A percentile compares a stretch with the other conserved stretches of the same genome.
These are phyloP conservation scores for Spathaspora arborariae DNA, from an alignment of 805 yeast genomes.

Conservation along the genomic window DNA sequence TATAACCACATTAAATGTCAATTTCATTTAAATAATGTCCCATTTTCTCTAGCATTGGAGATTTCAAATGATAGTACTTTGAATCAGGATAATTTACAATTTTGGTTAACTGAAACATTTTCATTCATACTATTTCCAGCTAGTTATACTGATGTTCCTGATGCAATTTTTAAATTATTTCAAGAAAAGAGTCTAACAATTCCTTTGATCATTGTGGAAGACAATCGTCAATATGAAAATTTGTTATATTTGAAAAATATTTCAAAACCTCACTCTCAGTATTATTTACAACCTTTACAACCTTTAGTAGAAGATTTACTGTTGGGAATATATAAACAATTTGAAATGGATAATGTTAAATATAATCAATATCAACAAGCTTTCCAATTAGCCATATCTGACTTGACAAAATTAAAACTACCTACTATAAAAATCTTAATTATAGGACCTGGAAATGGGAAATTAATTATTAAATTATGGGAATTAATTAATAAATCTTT, in stretches of 20 bases:
- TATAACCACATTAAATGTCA: not conserved
- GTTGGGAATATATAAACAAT: constrained; percentile 57
- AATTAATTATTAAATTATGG: constrained; percentile 30
- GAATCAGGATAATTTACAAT: not conserved
- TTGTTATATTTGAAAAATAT: not conserved
- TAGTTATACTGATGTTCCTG: not conserved
- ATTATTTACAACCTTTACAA: constrained; percentile 52
- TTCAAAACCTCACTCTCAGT: not conserved
- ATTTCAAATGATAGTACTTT: not conserved
- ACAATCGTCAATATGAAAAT: not conserved
- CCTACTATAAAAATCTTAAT: constrained; percentile 40
- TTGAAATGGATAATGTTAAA: constrained; percentile 69
- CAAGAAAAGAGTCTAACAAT: constrained; percentile 1
- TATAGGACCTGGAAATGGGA: constrained; percentile 90
- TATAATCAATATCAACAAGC: constrained; percentile 69
- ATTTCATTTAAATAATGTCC: not conserved
- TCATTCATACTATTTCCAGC: constrained; percentile 2
- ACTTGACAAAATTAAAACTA: constrained; percentile 5
- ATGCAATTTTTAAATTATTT: not conserved
- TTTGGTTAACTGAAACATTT: constrained; percentile 7
- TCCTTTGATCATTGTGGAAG: constrained; percentile 2
- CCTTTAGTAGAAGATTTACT: constrained; percentile 62
- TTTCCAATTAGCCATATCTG: constrained; percentile 49
- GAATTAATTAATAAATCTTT: not conserved
- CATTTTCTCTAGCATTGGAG: not conserved